A percentile compares a stretch with the other conserved stretches of the same genome.
phyloP scores from a whole-genome alignment of 176 grass and related monocot genomes.

The Aegilops tauschii region DNA sequence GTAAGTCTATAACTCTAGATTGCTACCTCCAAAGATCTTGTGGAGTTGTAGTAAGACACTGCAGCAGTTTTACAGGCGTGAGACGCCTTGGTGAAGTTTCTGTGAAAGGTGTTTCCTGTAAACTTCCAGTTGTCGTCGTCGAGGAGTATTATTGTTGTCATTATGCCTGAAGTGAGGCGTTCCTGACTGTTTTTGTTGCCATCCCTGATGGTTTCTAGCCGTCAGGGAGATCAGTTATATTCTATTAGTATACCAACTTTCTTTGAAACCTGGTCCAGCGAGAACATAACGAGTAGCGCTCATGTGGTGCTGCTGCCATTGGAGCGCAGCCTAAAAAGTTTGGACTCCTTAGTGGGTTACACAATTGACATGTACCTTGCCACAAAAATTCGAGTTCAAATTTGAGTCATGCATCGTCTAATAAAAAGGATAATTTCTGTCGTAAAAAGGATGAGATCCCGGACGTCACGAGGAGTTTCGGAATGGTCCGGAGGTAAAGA shows the following conservation, averaged over 20 bases:
- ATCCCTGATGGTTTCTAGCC: background rate
- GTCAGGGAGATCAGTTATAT: background rate
- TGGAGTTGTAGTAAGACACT: background rate
- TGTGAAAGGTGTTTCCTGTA: background rate
- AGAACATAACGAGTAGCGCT: no score
- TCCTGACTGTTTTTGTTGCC: background rate
- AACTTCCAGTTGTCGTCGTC: background rate
- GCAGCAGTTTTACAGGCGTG: background rate
- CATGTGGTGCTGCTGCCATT: background rate
- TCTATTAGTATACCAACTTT: no score
- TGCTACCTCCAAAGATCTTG: background rate
- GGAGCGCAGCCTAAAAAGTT: background rate
- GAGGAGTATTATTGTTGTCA: no score
- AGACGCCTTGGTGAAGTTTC: background rate
- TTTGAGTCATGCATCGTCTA: background rate
- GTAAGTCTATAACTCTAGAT: no score
- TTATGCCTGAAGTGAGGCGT: background rate
- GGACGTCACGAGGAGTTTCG: no score
- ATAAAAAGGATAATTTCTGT: background rate
- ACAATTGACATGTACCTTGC: background rate
- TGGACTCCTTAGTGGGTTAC: background rate
- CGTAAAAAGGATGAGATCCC: no score
- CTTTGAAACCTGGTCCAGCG: no score
- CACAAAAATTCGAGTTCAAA: background rate
- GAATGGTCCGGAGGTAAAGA: no score